Evolutionary conservation across 176 grass and related monocot genomes (phyloP).

Genomic region (Panicum miliaceum): DNA sequence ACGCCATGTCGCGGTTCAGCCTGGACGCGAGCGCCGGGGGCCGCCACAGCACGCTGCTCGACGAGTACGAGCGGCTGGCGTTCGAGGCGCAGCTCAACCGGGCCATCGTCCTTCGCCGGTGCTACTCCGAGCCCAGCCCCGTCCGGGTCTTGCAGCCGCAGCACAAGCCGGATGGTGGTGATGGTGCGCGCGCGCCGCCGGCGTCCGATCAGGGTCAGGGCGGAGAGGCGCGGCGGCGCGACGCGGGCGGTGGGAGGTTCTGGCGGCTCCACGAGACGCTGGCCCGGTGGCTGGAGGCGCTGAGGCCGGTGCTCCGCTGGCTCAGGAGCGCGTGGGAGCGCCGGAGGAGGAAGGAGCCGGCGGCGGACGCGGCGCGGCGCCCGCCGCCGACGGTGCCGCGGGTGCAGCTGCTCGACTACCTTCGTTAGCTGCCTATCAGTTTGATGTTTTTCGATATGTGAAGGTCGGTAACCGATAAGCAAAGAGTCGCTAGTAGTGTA

Average conservation of each 20-base stretch:
- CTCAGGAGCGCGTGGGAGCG: conserved; percentile 45
- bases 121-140: conserved; percentile 76
- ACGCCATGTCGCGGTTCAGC: conserved; percentile 48
- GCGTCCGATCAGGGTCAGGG: neutral
- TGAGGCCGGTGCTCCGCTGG: conserved; percentile 44
- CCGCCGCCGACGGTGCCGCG: conserved; percentile 30
- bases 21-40: conserved; percentile 61
- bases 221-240: neutral
- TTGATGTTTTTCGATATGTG: neutral
- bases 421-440: neutral
- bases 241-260: neutral
- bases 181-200: neutral
- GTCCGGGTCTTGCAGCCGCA: conserved; percentile 21
- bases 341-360: neutral
- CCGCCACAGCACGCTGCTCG: conserved; percentile 66
- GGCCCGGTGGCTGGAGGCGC: conserved; percentile 40
- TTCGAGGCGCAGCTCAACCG: conserved; percentile 76
- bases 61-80: conserved; percentile 72
- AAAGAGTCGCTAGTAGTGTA: too few species aligned
- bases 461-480: too few species aligned
- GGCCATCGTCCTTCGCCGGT: conserved; percentile 73
- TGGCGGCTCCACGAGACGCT: conserved; percentile 38
- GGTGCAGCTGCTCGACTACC: conserved; percentile 42
- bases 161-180: neutral
- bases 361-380: neutral